Base-by-base conservation (phyloP, 306 rosid genomes). In the Vigna mungo region DNA sequence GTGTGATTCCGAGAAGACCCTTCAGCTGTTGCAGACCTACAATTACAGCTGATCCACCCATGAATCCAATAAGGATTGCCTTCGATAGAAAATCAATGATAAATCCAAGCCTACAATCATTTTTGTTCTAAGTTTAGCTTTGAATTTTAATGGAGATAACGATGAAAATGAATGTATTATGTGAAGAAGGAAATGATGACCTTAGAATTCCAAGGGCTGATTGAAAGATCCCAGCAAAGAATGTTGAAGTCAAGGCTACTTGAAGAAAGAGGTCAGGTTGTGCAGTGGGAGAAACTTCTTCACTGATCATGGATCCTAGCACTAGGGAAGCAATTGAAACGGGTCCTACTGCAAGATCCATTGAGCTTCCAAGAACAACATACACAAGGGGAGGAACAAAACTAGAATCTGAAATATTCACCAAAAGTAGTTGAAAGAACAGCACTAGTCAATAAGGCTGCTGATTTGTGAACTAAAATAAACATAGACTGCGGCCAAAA, bases 81-180 rank as follows among this genome's bases (percentile, higher is more conserved):
- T 92, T 90, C 0, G 98, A 95, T 8, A 95, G 85, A 72, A 92
- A 95, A 82, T 95, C 98, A 77, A 95, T 95, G 55, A 95, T 88
- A 78, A 95, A 92, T 44, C 98, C 98, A 44, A 95, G 88, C 87
- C 98, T 94, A 86, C 85, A 85, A 59, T 58, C 11, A 39, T 41
- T 41, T 41, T 36, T 36, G 9, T 1, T 36, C 41, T 36, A 2
- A 36, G 1, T 7, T 1, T 3, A 27, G 32, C 32, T 27, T 27
- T 27, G 32, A 27, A 27, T 27, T 30, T 30, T 3, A 30, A 43
- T 43, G 47, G 14, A 43, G 14, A 43, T 43, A 43, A 43, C 2
- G 48, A 4, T 43, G 3, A 43, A 41, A 20, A 10, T 3, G 16
- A 4, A 67, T 43, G 46, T n/a, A n/a, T n/a, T n/a, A n/a, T 27